Base-by-base conservation (phyloP, 2,329 filamentous ascomycete species). In the Hirsutella rhossiliensis region DNA sequence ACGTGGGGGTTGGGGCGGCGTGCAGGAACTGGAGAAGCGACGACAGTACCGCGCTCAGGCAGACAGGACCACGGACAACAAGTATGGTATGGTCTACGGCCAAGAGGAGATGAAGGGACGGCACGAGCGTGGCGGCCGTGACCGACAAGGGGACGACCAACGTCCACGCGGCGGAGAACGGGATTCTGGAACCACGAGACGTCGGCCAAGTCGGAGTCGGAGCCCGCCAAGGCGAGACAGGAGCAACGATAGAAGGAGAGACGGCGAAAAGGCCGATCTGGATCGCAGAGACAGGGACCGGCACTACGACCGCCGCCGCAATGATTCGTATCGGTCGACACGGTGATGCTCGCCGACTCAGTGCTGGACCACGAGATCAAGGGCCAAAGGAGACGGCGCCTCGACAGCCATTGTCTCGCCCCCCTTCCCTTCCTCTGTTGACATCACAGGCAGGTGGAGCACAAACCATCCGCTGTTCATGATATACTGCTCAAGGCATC, bases 1-100 rank as follows among this genome's bases (percentile, higher is more conserved):
- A 17, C 72, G 71, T 29, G 87, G 87, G 43, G 92, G 92, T 7
- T 98, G 94, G 69, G 92, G 92, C 51, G 92, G 92, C 46, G 86
- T 97, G 29, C 78, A 81, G 45, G 82, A 84, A 49, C 69, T 98
- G 46, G 89, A 97, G 66, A 92, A 88, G 71, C 84, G 86, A 65
- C 78, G 84, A 45, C 92, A 97, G 55, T 98, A 97, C 59, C 76
- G 87, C 48, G 77, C 78, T n/a, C 74, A 81, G 31, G 75, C 76
- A 19, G 68, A 72, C 15, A 61, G 64, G 45, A 59, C 48, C 12
- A 54, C 60, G 3, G 62, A 61, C 9, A 62, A 73, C 42, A 68
- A 72, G 20, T 94, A 94, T 57, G 75, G 77, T 43, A 88, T 94
- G 78, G 80, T 95, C 0, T 86, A 94, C 58, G 83, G 87, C 47